Evolutionary conservation across 2,329 filamentous ascomycete species (phyloP), one percentile per base, ranked within the genome.

Genomic region (Fusarium xylarioides): DNA sequence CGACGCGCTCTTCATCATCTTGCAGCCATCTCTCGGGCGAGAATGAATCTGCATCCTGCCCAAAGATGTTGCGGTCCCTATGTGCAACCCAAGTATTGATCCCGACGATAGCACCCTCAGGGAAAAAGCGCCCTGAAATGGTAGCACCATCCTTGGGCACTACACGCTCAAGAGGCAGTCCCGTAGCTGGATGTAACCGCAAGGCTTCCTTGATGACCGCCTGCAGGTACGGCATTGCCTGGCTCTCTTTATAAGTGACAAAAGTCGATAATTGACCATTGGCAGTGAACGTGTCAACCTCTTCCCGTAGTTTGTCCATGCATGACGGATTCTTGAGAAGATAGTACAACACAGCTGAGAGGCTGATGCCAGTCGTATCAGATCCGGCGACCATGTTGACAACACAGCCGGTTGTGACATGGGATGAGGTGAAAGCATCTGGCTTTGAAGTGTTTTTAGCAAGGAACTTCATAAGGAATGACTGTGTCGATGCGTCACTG

Each of bases 181-280:
- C 66, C 1, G 68, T 68, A 0, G 74, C 69, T 11, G 74, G 74
- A 42, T 76, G 74, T 23, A 76, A 54, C 11, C 71, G 74, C 28
- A 76, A 35, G 1, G 74, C 74, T 30, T 76, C 74, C 14, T 75
- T 76, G 4, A 76, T 69, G 1, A 61, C 57, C 0, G 74, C 74
- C 43, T 73, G 71, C 12, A 73, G 7, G 4, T 76, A 76, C 5
- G 49, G 32, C 49, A 52, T 52, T 52, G 2, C 32, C 32, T 52
- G 49, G 6, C 49, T 52, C 18, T 52, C 12, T 11, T 52, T 52
- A 8, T 52, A 35, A 10, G 49, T 52, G n/a, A 35, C n/a, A 52
- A 35, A 52, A 15, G n/a, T 21, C 2, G 49, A 52, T 21, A 52
- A 1, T 12, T 35, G 49, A 2, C 11, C n/a, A 0, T 21, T 35